These are phyloP conservation scores for Pythium oligandrum DNA, from an alignment of 352 stramenopile genomes.

Conservation along the genomic window DNA sequence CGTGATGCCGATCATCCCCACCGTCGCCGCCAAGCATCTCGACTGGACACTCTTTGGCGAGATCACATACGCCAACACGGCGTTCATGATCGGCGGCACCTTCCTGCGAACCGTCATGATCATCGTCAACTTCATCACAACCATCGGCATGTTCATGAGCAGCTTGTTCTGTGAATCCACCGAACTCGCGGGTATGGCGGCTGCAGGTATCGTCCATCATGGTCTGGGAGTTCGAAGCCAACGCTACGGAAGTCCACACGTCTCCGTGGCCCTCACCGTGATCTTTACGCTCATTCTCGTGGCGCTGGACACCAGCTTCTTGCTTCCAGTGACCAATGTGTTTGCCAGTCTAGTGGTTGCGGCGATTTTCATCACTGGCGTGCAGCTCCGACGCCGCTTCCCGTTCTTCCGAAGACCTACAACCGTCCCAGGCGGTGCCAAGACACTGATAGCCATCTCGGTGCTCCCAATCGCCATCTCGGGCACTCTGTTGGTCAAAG, in stretches of 20 bases:
- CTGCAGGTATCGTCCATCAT: constrained; percentile 70
- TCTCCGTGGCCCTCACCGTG: constrained; percentile 15
- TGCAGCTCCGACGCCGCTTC: constrained; percentile 67
- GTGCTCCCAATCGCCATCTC: constrained; percentile 17
- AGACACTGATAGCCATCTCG: neutral
- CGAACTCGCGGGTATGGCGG: constrained; percentile 64
- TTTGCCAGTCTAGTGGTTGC: constrained; percentile 72
- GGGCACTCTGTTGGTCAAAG: neutral
- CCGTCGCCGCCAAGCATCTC: constrained; percentile 27
- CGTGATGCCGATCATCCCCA: constrained; percentile 85
- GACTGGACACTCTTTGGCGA: constrained; percentile 19
- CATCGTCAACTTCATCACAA: constrained; percentile 68
- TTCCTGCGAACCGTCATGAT: constrained; percentile 80
- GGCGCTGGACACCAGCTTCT: constrained; percentile 37
- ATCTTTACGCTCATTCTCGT: constrained; percentile 22
- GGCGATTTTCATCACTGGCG: constrained; percentile 79
- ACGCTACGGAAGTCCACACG: constrained; percentile 20
- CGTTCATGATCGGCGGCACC: constrained; percentile 38
- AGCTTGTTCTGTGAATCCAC: constrained; percentile 88
- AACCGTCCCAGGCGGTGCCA: constrained; percentile 19
- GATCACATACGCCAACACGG: constrained; percentile 6
- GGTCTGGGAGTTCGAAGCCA: constrained; percentile 46
- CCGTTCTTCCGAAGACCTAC: constrained; percentile 41
- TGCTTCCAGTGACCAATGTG: constrained; percentile 80
- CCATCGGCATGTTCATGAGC: constrained; percentile 85